Evolutionary conservation across 768 basidiomycete species (phyloP), one percentile per base, ranked within the genome.

Genomic region (Phanerochaete carnosa): DNA sequence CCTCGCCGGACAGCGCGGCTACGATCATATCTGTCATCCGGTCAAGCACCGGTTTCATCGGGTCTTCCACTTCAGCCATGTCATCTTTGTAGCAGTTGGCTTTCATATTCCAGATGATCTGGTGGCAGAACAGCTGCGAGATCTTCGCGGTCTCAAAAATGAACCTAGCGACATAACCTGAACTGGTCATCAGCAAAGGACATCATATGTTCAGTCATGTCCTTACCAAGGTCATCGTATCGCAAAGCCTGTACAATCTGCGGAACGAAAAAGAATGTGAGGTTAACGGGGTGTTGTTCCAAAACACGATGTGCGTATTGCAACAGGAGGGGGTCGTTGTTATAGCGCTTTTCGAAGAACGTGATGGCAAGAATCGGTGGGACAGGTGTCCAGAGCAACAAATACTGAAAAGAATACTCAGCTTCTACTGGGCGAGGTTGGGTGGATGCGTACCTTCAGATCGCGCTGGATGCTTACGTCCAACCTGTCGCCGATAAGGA

Each of bases 31-130:
- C 80, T 6, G 84, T 95, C 86, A 96, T 91, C 8, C 77, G 74
- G 66, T 99, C 97, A n/a, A 98, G 83, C n/a, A 82, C 77, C 0
- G 96, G 95, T 74, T 98, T 99, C 88, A 98, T 90, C 0, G 94
- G 82, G 76, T 99, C 97, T 70, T 92, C 90, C 60, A 90, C 79
- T 72, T 95, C 95, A 15, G 86, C 93, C 7, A 80, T 77, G 68
- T 98, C 97, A 67, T 95, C 96, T 67, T 90, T 93, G 73, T 87
- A 97, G 63, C 92, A 94, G 69, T 99, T 99, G 4, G 97, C 97
- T 69, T 96, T 96, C 97, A 98, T 98, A 72, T 98, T 99, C 97
- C 97, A 99, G 63, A 99, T 93, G 64, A 98, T 98, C 76, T 99
- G 97, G 71, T 99, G 97, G 70, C 97, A 99, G 78, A 99, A 99